Percentiles rank a stretch among this genome's conserved stretches.
phyloP scores from a whole-genome alignment of 768 basidiomycete genomes.

The Mycena vulgaris region DNA sequence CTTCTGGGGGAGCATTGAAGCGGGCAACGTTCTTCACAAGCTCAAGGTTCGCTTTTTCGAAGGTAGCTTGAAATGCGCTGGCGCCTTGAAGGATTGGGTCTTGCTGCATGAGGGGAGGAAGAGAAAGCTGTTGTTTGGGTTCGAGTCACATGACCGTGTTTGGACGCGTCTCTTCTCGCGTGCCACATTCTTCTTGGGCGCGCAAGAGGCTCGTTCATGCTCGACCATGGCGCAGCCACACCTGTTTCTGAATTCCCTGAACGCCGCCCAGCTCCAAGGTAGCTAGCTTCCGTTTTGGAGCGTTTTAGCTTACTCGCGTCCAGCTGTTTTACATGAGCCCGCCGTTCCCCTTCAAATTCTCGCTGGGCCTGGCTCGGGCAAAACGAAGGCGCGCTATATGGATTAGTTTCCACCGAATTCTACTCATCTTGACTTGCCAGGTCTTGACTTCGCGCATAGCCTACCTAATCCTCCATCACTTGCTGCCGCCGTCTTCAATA shows the following conservation, averaged over 20 bases:
- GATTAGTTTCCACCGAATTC: neutral
- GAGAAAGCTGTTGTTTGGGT: neutral
- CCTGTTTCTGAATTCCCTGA: slow-evolving; percentile 46
- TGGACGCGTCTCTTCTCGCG: neutral
- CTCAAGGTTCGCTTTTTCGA: slow-evolving; percentile 56
- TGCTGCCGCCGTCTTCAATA: slow-evolving; percentile 69
- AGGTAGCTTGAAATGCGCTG: slow-evolving; percentile 48
- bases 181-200: no score
- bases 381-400: slow-evolving; percentile 66
- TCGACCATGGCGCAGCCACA: slow-evolving; percentile 8
- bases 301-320: neutral
- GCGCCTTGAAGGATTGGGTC: slow-evolving; percentile 42
- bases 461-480: slow-evolving; percentile 70
- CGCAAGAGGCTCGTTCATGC: no score
- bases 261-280: slow-evolving; percentile 60
- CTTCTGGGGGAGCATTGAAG: slow-evolving; percentile 56
- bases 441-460: slow-evolving; percentile 81
- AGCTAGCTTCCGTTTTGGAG: neutral
- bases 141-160: slow-evolving; percentile 32
- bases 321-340: slow-evolving; percentile 82
- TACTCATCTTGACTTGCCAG: slow-evolving; percentile 42
- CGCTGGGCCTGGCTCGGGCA: slow-evolving; percentile 85
- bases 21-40: slow-evolving; percentile 54
- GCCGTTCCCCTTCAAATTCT: slow-evolving; percentile 81
- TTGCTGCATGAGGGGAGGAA: slow-evolving; percentile 34